Evolutionary conservation across 116 monocot species (phyloP), one percentile per base, ranked within the genome.

Genomic region (Dioscorea cayenensis): DNA sequence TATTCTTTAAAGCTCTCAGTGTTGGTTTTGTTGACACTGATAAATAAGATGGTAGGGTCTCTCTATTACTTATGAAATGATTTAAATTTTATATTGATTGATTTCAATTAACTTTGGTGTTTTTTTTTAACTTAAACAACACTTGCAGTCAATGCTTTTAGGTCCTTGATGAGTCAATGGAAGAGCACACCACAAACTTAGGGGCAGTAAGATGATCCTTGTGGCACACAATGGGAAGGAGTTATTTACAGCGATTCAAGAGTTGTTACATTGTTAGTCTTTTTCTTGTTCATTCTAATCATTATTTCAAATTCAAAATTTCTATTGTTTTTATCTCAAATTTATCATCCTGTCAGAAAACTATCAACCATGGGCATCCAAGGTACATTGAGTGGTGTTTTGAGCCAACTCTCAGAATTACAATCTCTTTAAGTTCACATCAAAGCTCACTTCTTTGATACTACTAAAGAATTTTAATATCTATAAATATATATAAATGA

Each of bases 201-300:
- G 95, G 78, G 70, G n/a, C 60, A 79, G 36, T 83, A 79, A 0
- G 72, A 35, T 28, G 92, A 95, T 78, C 92, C 92, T 32, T 95
- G 95, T 71, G 82, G 79, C 11, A 63, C 60, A 50, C 72, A 76
- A 22, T 86, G 82, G 86, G 86, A 82, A 10, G 83, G 86, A 65
- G 71, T 86, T 12, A 0, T 0, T 4, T 86, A 83, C 72, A 36
- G 14, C 0, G 36, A 77, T 73, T 83, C 86, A 5, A 69, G 86
- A 19, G 86, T 86, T 43, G 79, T 36, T 14, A 12, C 52, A 37
- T 28, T 86, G 79, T 86, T 43, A 76, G 73, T 67, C n/a, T 13
- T 43, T 8, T 43, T 43, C n/a, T 13, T 62, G 7, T 6, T 62
- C 23, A 11, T 62, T 62, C 23, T 62, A 1, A 28, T 22, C 50